These are phyloP conservation scores for Rhodomyrtus tomentosa DNA, from an alignment of 345 rosid species.

Conservation along the genomic window DNA sequence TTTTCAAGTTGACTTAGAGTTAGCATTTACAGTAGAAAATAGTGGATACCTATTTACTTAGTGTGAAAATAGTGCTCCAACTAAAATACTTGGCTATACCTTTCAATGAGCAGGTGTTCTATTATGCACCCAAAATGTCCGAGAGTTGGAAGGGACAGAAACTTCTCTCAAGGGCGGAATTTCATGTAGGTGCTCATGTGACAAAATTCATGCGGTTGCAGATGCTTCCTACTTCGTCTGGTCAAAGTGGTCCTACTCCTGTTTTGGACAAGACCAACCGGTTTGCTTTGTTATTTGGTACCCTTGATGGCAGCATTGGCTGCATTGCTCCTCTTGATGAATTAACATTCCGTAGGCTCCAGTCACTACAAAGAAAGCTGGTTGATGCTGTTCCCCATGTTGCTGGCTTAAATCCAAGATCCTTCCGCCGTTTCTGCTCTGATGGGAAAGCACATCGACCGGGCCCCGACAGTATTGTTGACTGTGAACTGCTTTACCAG, in stretches of 20 bases:
- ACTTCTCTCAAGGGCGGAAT: slow-evolving; percentile 90
- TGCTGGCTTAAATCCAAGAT: slow-evolving; percentile 86
- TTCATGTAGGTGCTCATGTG: slow-evolving; percentile 87
- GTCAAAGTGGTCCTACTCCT: slow-evolving; percentile 37
- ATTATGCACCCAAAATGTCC: slow-evolving; percentile 85
- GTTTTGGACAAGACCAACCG: slow-evolving; percentile 83
- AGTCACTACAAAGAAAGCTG: slow-evolving; percentile 82
- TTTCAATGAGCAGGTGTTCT: slow-evolving; percentile 55
- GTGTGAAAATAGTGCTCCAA: neutral
- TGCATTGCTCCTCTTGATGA: slow-evolving; percentile 95
- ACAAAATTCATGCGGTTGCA: slow-evolving; percentile 84
- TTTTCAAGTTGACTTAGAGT: neutral
- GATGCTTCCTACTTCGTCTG: slow-evolving; percentile 62
- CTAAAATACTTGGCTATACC: neutral
- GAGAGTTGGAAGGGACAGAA: slow-evolving; percentile 99
- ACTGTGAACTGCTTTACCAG: slow-evolving; percentile 88
- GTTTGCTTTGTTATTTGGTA: slow-evolving; percentile 75
- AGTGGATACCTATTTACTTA: neutral
- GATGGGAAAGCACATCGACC: slow-evolving; percentile 82
- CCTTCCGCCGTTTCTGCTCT: slow-evolving; percentile 80
- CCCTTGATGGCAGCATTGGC: slow-evolving; percentile 90
- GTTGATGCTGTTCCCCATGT: slow-evolving; percentile 87
- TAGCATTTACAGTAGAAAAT: neutral
- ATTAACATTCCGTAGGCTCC: slow-evolving; percentile 85
- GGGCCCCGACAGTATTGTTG: slow-evolving; percentile 95